Base-by-base conservation (phyloP, 306 rosid genomes). In the Casuarina cunninghamiana region DNA sequence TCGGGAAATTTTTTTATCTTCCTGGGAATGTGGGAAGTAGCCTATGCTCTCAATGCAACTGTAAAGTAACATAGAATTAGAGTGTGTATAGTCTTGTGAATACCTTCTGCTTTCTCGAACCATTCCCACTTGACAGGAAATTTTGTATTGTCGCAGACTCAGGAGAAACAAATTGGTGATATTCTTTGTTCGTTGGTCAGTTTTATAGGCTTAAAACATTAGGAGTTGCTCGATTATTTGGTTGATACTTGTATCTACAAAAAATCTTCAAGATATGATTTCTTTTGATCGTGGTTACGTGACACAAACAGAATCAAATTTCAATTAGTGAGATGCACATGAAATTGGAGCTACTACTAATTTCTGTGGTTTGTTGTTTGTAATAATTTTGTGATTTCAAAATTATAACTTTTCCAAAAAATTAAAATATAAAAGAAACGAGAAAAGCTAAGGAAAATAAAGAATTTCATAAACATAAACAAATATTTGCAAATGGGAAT, bases 21-120 rank as follows among this genome's bases (percentile, higher is more conserved):
- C 50, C 48, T 54, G 32, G 67, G 67, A 53, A 72, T 69, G 73
- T 46, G 76, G 76, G 77, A 69, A 72, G 45, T 67, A 49, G 78
- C 46, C 53, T 12, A 48, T 65, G 53, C 35, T 63, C 50, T 1
- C 78, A 68, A 73, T 84, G n/a, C 77, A 74, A 78, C 67, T 82
- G 90, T 84, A 80, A 80, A 85, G 67, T 82, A 49, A 39, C 60
- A 42, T 87, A 88, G 90, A 19, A 77, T 41, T 81, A 77, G 85
- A 75, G 73, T 44, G 73, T 87, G 90, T 81, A 88, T 72, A 84
- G 80, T 58, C 46, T 39, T 82, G 49, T 74, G 78, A 81, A 74
- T 61, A 67, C 69, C n/a, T 21, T 81, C 26, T 72, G 75, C 32
- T 74, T 76, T 75, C 41, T 53, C 46, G 45, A 76, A 78, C 76